phyloP scores from a whole-genome alignment of 2,329 filamentous ascomycete genomes.

The Hymenoscyphus fructigenus region DNA sequence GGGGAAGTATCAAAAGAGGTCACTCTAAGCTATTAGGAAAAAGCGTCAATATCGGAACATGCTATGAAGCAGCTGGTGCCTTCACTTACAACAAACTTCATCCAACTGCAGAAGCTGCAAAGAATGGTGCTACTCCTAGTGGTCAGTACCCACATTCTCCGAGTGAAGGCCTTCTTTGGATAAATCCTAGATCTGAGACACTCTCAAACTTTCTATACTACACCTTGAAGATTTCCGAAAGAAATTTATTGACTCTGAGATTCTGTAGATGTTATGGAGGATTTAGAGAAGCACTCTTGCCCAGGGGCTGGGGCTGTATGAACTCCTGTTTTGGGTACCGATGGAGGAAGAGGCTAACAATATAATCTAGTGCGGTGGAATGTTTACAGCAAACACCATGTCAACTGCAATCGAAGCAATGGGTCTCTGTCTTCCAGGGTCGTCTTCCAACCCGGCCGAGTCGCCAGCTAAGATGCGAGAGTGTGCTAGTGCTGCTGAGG shows the following conservation, averaged over 20 bases:
- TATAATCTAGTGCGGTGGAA: constrained; percentile 58
- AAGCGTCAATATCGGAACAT: constrained; percentile 83
- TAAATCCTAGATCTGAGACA: no score
- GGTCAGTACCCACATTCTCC: no score
- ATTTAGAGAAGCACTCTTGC: constrained; percentile 69
- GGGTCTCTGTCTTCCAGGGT: constrained; percentile 67
- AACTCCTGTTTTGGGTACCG: no score
- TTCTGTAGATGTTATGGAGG: constrained; percentile 83
- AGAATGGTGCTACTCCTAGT: constrained; percentile 65
- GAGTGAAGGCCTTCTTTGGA: no score
- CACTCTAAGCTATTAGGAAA: constrained; percentile 74
- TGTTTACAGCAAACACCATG: constrained; percentile 80
- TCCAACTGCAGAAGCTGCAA: constrained; percentile 60
- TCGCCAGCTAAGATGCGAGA: constrained; percentile 71
- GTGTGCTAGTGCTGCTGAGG: constrained; percentile 65
- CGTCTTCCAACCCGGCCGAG: constrained; percentile 66
- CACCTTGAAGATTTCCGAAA: no score
- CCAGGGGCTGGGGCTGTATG: constrained; percentile 64
- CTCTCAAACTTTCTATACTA: no score
- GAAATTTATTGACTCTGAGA: no score
- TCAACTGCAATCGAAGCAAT: constrained; percentile 71
- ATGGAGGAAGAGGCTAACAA: no score
- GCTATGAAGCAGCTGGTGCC: constrained; percentile 84
- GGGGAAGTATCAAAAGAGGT: constrained; percentile 87
- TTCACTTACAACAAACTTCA: constrained; percentile 76